Evolutionary conservation across 2,329 filamentous ascomycete species (phyloP).

Genomic region (Blastomyces gilchristii): DNA sequence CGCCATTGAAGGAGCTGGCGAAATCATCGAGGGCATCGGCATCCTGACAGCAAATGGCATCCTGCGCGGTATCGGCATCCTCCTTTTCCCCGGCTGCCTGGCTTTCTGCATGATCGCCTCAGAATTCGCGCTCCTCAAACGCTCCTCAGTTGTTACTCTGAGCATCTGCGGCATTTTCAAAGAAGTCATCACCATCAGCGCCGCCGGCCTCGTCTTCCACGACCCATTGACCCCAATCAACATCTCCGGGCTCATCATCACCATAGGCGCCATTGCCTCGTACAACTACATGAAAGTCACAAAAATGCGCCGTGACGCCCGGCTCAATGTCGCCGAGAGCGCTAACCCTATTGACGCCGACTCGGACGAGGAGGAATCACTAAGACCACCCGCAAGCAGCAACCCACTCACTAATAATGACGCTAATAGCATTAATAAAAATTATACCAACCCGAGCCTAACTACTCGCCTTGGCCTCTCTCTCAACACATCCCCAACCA

Average conservation of each 20-base stretch:
- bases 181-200: slow-evolving; percentile 90
- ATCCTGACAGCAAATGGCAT: slow-evolving; percentile 55
- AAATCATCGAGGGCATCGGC: slow-evolving; percentile 56
- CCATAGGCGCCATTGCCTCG: slow-evolving; percentile 70
- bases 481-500: neutral
- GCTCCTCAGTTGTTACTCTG: slow-evolving; percentile 89
- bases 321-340: slow-evolving; percentile 29
- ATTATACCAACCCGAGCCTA: slow-evolving; percentile 3
- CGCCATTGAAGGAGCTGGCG: slow-evolving; percentile 68
- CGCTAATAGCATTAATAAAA: neutral
- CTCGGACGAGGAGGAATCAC: slow-evolving; percentile 11
- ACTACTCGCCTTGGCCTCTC: neutral
- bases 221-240: slow-evolving; percentile 83
- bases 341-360: slow-evolving; percentile 14
- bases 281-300: slow-evolving; percentile 94
- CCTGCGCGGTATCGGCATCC: slow-evolving; percentile 56
- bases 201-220: slow-evolving; percentile 77
- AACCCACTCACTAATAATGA: neutral
- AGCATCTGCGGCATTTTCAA: slow-evolving; percentile 98
- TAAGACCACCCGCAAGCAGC: neutral
- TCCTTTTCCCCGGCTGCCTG: slow-evolving; percentile 81
- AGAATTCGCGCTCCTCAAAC: slow-evolving; percentile 89
- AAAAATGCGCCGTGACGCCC: slow-evolving; percentile 73
- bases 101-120: slow-evolving; percentile 95
- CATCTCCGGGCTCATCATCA: slow-evolving; percentile 74